Percentiles rank a stretch among this genome's conserved stretches.
phyloP scores from a whole-genome alignment of 306 rosid genomes.

The Notholithocarpus densiflorus region DNA sequence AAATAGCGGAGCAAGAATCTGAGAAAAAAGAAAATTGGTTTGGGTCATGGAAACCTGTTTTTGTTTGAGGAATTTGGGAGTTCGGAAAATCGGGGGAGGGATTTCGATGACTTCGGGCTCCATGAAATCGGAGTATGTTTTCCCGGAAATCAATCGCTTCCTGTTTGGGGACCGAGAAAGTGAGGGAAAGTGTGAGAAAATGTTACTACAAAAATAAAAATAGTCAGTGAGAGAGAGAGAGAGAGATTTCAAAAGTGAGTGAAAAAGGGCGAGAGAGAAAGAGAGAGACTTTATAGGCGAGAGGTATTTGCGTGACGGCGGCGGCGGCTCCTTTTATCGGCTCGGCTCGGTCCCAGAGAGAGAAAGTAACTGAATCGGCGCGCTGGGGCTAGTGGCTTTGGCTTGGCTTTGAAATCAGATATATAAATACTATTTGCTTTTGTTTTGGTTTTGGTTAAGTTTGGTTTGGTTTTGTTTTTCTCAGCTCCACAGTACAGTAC shows the following conservation, averaged over 20 bases:
- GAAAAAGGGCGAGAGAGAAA: neutral
- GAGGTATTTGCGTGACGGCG: conserved; percentile 21
- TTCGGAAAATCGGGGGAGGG: conserved; percentile 22
- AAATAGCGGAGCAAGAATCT: neutral
- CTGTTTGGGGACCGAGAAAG: conserved; percentile 37
- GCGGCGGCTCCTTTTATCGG: conserved; percentile 35
- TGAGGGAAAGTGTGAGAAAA: conserved; percentile 21
- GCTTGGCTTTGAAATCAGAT: no score
- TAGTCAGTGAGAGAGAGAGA: neutral
- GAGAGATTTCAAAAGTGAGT: neutral
- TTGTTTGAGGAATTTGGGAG: conserved; percentile 31
- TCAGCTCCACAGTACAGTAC: no score
- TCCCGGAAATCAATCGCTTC: conserved; percentile 16
- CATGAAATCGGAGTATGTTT: conserved; percentile 31
- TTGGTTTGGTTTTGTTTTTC: no score
- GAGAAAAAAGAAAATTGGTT: neutral
- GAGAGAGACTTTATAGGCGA: neutral
- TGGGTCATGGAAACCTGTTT: conserved; percentile 40
- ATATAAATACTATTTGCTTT: no score
- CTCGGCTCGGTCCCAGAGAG: conserved; percentile 38
- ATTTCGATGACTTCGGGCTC: conserved; percentile 56
- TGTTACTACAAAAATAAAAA: neutral
- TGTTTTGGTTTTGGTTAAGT: no score
- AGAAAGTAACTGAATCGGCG: neutral
- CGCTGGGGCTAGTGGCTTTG: no score